phyloP scores from a whole-genome alignment of 2,329 filamentous ascomycete species.

The Bimuria novae-zelandiae region DNA sequence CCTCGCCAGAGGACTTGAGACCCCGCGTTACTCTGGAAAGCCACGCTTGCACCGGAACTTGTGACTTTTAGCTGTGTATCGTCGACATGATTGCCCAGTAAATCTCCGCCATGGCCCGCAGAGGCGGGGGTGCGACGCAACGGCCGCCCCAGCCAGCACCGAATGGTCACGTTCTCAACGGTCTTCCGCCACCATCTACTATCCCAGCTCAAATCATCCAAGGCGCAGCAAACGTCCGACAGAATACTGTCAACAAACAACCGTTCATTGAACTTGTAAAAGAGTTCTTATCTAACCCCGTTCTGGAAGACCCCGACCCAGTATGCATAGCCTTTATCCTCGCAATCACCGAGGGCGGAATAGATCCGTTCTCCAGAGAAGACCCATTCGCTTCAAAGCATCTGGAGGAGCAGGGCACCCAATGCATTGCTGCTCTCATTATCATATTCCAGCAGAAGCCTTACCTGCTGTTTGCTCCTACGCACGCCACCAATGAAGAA shows the following conservation, averaged over 20 bases:
- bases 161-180: slow-evolving; percentile 23
- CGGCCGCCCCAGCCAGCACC: slow-evolving; percentile 31
- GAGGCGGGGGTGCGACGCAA: slow-evolving; percentile 41
- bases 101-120: slow-evolving; percentile 47
- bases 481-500: slow-evolving; percentile 28
- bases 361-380: slow-evolving; percentile 70
- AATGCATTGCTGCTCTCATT: slow-evolving; percentile 78
- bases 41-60: not conserved
- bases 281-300: slow-evolving; percentile 58
- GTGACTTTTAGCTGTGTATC: not conserved
- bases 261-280: slow-evolving; percentile 77
- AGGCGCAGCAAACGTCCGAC: slow-evolving; percentile 71
- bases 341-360: slow-evolving; percentile 77
- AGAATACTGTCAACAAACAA: slow-evolving; percentile 68
- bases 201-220: slow-evolving; percentile 86
- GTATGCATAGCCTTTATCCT: slow-evolving; percentile 84
- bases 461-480: slow-evolving; percentile 59
- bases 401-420: slow-evolving; percentile 64
- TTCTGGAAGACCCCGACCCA: slow-evolving; percentile 65
- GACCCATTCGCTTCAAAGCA: slow-evolving; percentile 68
- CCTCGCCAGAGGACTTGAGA: no score
- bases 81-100: slow-evolving; percentile 32
- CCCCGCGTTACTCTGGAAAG: no score
- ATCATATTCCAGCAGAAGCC: slow-evolving; percentile 77
- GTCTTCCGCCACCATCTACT: slow-evolving; percentile 67